Conservation (phyloP, 768 basidiomycete species). For the Termitomyces sp. region DNA sequence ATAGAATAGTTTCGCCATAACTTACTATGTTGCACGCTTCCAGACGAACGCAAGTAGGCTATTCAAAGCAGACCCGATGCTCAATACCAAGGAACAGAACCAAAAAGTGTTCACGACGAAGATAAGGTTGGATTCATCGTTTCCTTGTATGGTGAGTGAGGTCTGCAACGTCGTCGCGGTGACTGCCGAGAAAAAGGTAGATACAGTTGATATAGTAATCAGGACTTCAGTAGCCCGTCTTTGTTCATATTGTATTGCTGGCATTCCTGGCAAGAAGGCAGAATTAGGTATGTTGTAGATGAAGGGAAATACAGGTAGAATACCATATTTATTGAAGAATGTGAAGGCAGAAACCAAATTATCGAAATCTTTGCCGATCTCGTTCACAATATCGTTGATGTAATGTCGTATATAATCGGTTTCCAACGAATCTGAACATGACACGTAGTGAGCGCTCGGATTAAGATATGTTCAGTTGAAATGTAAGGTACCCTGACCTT, state of each 20-base stretch:
- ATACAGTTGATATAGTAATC: conserved; percentile 15
- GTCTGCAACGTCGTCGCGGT: conserved; percentile 20
- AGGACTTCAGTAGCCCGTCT: conserved; percentile 10
- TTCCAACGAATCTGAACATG: not conserved
- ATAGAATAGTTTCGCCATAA: not conserved
- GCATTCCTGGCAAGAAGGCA: conserved; percentile 9
- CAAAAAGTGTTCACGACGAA: conserved; percentile 19
- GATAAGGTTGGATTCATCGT: not conserved
- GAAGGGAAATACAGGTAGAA: not conserved
- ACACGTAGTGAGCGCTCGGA: not conserved
- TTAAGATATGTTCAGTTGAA: not conserved
- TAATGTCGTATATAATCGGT: conserved; percentile 7
- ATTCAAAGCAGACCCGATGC: conserved; percentile 22
- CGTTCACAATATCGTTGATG: conserved; percentile 13
- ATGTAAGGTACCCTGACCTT: not conserved
- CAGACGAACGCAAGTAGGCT: conserved; percentile 18
- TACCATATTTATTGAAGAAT: conserved; percentile 17
- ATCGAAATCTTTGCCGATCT: conserved; percentile 9
- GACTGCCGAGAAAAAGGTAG: conserved; percentile 26
- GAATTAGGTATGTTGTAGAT: not conserved
- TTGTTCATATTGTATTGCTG: conserved; percentile 19
- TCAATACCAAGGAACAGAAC: conserved; percentile 21
- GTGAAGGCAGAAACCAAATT: conserved; percentile 7
- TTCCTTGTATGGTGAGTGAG: conserved; percentile 4
- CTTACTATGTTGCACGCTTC: conserved; percentile 21